Evolutionary conservation across 306 rosid species (phyloP), one percentile per base, ranked within the genome.

Genomic region (Sicyos baderoa): DNA sequence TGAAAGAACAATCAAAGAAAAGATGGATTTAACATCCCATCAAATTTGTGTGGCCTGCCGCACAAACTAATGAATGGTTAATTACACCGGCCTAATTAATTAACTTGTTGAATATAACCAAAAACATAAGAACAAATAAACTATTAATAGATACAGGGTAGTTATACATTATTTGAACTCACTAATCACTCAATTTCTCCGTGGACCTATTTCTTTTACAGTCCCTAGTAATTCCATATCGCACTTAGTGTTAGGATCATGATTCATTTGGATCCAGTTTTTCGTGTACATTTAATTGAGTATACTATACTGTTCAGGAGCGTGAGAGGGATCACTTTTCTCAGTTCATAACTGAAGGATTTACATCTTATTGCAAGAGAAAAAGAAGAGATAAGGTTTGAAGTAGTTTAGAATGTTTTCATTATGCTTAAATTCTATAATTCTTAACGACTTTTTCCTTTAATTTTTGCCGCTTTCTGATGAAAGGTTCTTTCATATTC

Each of bases 301-400:
- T 42, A 77, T 48, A 75, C 53, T 77, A 25, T 75, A 70, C 44
- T 77, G 37, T 75, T 32, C 84, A 93, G 99, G 99, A 93, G 82
- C 84, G 72, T 49, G 99, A 93, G 80, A 82, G 96, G 72, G 99
- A 90, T 58, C 97, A 93, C 79, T 93, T 86, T 79, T 90, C 96
- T 72, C 91, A 88, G 71, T 93, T 93, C 70, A 79, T 88, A 77
- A 93, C 94, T 7, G 99, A 93, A 83, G 96, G 97, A 37, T 93
- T 93, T 82, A 86, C 87, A 37, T 84, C 97, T 61, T 93, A 93
- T 79, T 90, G 99, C 72, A 93, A 88, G 84, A 86, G 99, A 87
- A 93, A 93, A 86, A 93, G 99, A 84, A 85, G 96, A 84, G 96
- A 93, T 72, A 93, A 93, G 99, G 99, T 86, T 82, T 54, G 78